Conservation (phyloP, 75 land plant genomes). For the Azolla pinnata region DNA sequence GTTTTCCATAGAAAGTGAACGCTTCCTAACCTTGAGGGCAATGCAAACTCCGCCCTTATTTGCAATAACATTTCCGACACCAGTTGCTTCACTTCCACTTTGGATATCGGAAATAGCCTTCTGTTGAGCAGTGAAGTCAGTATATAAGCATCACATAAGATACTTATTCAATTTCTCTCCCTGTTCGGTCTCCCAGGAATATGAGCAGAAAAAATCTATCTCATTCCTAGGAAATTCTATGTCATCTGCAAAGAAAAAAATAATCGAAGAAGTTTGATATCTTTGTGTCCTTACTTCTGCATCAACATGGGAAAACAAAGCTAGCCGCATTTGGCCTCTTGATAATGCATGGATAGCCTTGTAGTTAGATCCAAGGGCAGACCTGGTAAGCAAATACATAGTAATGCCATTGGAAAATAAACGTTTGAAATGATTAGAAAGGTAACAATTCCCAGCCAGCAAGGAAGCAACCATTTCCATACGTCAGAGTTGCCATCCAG, state of each 20-base stretch:
- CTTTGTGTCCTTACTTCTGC: constrained; percentile 22
- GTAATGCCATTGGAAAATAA: background rate
- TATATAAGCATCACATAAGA: too few species aligned
- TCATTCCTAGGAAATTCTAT: too few species aligned
- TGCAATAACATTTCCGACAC: constrained; percentile 47
- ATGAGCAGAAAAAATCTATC: too few species aligned
- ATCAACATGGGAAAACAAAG: constrained; percentile 37
- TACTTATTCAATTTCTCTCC: too few species aligned
- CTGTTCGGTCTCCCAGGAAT: too few species aligned
- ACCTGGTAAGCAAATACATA: constrained; percentile 5
- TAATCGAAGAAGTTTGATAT: too few species aligned
- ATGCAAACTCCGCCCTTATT: constrained; percentile 49
- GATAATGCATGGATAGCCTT: constrained; percentile 35
- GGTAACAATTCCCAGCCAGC: too few species aligned
- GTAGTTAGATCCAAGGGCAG: constrained; percentile 29
- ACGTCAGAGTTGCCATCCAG: constrained; percentile 37
- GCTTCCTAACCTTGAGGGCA: constrained; percentile 26
- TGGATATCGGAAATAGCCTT: constrained; percentile 46
- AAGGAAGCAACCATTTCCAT: too few species aligned
- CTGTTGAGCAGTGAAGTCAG: constrained; percentile 16
- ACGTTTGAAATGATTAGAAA: too few species aligned
- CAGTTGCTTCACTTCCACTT: constrained; percentile 52
- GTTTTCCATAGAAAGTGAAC: too few species aligned
- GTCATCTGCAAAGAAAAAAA: too few species aligned
- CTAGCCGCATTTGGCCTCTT: constrained; percentile 45